Evolutionary conservation across 257 asterid species (phyloP).

Genomic region (Haberlea rhodopensis): DNA sequence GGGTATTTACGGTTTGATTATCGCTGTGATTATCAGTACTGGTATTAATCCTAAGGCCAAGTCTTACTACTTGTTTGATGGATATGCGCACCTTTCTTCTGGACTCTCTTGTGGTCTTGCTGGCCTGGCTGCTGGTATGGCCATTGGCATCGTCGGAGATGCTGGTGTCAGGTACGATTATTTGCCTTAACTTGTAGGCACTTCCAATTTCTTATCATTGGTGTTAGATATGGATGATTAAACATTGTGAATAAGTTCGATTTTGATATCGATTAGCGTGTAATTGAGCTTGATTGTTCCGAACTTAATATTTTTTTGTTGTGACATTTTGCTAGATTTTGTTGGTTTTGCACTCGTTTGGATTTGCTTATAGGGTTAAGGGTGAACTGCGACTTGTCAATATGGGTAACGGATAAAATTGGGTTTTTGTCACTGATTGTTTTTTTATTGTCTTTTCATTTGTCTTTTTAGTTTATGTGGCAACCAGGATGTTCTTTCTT

Average conservation of each 20-base stretch:
- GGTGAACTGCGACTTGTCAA: not conserved
- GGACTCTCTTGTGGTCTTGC: constrained; percentile 4
- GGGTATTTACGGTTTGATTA: not conserved
- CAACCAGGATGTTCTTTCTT: not conserved
- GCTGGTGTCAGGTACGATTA: not conserved
- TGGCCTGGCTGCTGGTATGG: not conserved
- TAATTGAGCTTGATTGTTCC: not conserved
- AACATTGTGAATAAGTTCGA: not conserved
- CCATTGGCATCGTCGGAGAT: constrained; percentile 2
- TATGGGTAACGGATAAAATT: not conserved
- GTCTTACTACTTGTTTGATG: not conserved
- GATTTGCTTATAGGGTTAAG: not conserved
- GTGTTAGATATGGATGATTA: not conserved
- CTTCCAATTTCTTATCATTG: not conserved
- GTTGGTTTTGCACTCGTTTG: no score
- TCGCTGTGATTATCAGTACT: not conserved
- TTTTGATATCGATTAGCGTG: not conserved
- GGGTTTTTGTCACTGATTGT: no score
- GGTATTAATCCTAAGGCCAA: not conserved
- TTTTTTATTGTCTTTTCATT: not conserved
- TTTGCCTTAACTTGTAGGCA: not conserved
- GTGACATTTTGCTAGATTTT: not conserved
- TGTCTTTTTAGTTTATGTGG: not conserved
- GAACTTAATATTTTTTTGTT: no score
- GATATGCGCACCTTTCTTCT: not conserved